Percentiles rank a stretch among this genome's conserved stretches.
These are phyloP conservation scores for Meyerozyma sp. DNA, from an alignment of 1,139 yeast species.

Conservation along the genomic window DNA sequence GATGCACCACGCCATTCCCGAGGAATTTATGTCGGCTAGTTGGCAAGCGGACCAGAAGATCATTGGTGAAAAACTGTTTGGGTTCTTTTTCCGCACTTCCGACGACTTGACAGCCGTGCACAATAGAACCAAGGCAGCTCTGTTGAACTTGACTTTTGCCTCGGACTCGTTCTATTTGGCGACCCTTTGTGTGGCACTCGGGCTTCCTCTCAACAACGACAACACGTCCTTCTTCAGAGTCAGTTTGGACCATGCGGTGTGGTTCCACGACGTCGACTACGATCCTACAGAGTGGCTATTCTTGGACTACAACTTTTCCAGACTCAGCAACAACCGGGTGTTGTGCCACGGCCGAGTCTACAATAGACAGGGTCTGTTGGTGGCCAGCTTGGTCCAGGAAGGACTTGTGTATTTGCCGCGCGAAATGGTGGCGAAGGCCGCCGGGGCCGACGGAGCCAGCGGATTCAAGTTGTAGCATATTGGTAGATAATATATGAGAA, in stretches of 20 bases:
- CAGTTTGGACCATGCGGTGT: constrained; percentile 37
- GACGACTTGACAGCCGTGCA: constrained; percentile 23
- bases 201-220: constrained; percentile 17
- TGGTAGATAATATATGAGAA: too few relatives aligned
- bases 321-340: constrained; percentile 30
- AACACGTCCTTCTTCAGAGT: constrained; percentile 30
- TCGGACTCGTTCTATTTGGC: constrained; percentile 34
- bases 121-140: constrained; percentile 16
- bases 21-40: constrained; percentile 19
- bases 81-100: constrained; percentile 28
- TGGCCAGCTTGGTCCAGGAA: constrained; percentile 34
- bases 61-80: constrained; percentile 27
- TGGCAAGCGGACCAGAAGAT: constrained; percentile 12
- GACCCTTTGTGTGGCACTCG: constrained; percentile 19
- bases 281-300: constrained; percentile 38
- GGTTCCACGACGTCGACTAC: constrained; percentile 30
- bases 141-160: constrained; percentile 20
- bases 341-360: constrained; percentile 24
- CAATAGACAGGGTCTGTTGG: constrained; percentile 24
- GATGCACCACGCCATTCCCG: constrained; percentile 26
- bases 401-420: constrained; percentile 27
- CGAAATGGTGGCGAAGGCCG: constrained; percentile 18
- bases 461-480: too few relatives aligned
- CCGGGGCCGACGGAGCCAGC: background rate
- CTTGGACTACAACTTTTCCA: constrained; percentile 29